phyloP scores from a whole-genome alignment of 352 stramenopile species.

The Phytopythium aichiense region DNA sequence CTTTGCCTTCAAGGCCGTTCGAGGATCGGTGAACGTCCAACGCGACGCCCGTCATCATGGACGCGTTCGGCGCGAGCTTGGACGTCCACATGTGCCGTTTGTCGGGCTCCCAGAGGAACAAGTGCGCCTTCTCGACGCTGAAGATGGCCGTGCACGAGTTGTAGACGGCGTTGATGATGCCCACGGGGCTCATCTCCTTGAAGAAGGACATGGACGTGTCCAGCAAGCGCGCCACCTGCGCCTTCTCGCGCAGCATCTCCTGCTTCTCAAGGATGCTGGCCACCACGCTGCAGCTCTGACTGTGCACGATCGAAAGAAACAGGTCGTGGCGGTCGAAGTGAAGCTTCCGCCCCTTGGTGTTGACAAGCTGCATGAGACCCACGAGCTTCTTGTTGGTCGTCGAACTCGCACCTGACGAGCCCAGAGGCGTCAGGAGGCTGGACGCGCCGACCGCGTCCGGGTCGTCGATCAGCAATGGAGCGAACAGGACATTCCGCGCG shows the following conservation, averaged over 20 bases:
- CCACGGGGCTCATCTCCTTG: constrained; percentile 75
- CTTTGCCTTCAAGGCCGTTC: neutral
- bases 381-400: constrained; percentile 36
- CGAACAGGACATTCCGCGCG: constrained; percentile 57
- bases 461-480: constrained; percentile 56
- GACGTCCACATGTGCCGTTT: constrained; percentile 59
- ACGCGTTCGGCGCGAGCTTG: constrained; percentile 42
- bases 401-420: neutral
- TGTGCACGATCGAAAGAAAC: constrained; percentile 74
- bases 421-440: too few species aligned
- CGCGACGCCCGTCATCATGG: neutral
- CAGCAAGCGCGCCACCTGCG: constrained; percentile 54
- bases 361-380: constrained; percentile 65
- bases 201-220: constrained; percentile 79
- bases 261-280: constrained; percentile 72
- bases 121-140: constrained; percentile 49
- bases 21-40: neutral
- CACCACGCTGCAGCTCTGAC: constrained; percentile 58
- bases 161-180: constrained; percentile 78
- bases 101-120: constrained; percentile 59
- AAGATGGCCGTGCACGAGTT: constrained; percentile 71
- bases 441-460: constrained; percentile 2
- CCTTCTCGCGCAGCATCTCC: constrained; percentile 52
- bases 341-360: constrained; percentile 55
- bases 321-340: constrained; percentile 66